phyloP scores from a whole-genome alignment of 257 asterid genomes.

The Striga asiatica region DNA sequence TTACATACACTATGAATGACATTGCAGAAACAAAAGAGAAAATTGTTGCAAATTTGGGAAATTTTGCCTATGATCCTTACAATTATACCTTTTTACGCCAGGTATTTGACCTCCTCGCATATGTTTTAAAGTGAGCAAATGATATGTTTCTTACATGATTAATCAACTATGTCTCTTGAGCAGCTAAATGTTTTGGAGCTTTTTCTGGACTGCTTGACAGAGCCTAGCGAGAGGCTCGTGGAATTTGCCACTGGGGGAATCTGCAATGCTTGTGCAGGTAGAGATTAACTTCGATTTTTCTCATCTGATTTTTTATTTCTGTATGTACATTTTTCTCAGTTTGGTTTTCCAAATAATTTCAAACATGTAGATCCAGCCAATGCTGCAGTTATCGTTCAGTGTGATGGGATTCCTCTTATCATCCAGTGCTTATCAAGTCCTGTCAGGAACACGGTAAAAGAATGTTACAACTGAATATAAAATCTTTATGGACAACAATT shows the following conservation, averaged over 20 bases:
- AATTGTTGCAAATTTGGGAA: slow-evolving; percentile 74
- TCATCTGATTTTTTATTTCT: too few species aligned
- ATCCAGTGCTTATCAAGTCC: slow-evolving; percentile 88
- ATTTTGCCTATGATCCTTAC: slow-evolving; percentile 94
- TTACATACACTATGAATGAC: slow-evolving; percentile 12
- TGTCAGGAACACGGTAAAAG: slow-evolving; percentile 76
- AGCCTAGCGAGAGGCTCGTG: slow-evolving; percentile 78
- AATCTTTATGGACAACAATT: too few species aligned
- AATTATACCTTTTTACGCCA: slow-evolving; percentile 74
- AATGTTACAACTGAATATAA: too few species aligned
- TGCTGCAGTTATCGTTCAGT: slow-evolving; percentile 58
- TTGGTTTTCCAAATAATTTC: not conserved
- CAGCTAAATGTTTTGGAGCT: slow-evolving; percentile 92
- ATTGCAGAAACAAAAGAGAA: slow-evolving; percentile 75
- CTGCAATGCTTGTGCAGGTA: slow-evolving; percentile 83
- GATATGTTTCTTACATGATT: slow-evolving; percentile 2
- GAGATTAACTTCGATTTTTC: not conserved
- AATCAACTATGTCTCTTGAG: not conserved
- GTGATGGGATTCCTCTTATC: slow-evolving; percentile 73
- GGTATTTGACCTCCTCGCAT: slow-evolving; percentile 29
- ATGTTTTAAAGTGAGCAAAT: not conserved
- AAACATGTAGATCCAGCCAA: slow-evolving; percentile 59
- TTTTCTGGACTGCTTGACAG: slow-evolving; percentile 85
- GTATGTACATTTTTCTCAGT: too few species aligned
- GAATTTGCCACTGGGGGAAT: slow-evolving; percentile 91